Percentiles rank a stretch among this genome's conserved stretches.
Conservation (phyloP, 2,329 filamentous ascomycete genomes). For the Tolypocladium inflatum region DNA sequence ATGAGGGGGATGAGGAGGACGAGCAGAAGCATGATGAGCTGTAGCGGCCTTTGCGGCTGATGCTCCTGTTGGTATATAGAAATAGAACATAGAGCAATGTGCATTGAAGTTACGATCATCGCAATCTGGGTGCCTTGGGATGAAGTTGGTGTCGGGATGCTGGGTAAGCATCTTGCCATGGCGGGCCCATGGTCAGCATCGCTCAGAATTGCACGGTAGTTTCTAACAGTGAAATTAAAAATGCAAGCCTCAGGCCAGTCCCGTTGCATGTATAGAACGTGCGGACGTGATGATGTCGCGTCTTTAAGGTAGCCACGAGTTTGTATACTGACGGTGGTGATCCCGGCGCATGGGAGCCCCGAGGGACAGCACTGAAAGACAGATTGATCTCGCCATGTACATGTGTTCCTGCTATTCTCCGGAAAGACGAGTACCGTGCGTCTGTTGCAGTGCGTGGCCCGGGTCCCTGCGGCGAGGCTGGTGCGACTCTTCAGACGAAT, state of each 20-base stretch:
- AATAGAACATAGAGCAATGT: neutral
- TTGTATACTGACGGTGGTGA: too few relatives aligned
- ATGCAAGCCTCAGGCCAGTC: too few relatives aligned
- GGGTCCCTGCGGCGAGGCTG: neutral
- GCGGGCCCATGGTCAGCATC: too few relatives aligned
- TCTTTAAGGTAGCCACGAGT: too few relatives aligned
- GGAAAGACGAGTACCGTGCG: neutral
- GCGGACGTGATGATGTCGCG: too few relatives aligned
- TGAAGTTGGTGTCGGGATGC: neutral
- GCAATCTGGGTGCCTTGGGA: neutral
- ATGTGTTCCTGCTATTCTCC: neutral
- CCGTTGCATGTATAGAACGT: too few relatives aligned
- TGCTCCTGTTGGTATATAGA: neutral
- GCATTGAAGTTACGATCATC: neutral
- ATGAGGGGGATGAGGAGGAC: conserved; percentile 15
- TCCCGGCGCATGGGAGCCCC: too few relatives aligned
- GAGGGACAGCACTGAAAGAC: neutral
- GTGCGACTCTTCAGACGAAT: neutral
- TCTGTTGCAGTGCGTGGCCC: neutral
- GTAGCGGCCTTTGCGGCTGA: conserved; percentile 10
- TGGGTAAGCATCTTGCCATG: neutral
- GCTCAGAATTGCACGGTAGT: too few relatives aligned
- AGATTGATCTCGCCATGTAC: neutral
- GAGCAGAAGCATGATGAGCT: conserved; percentile 24
- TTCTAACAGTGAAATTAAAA: too few relatives aligned